Percentiles rank a stretch among this genome's conserved stretches.
Conservation (phyloP, 768 basidiomycete species). For the Tylopilus vinaceipallidus region DNA sequence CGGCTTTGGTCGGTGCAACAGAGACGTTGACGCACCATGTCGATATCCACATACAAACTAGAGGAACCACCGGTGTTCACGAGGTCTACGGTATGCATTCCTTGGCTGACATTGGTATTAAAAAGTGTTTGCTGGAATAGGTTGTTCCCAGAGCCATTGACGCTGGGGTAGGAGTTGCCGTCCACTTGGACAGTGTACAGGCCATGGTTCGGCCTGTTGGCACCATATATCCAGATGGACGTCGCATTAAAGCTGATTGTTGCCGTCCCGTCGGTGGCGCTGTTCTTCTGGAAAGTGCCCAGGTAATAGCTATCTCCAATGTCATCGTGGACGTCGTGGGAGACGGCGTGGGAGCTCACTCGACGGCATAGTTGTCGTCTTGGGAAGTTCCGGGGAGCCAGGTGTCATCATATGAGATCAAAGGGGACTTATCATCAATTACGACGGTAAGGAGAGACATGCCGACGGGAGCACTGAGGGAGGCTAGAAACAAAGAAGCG, state of each 20-base stretch:
- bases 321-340: too few species aligned
- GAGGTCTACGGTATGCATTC: slow-evolving; percentile 36
- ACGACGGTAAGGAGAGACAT: slow-evolving; percentile 26
- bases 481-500: neutral
- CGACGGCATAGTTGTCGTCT: slow-evolving; percentile 12
- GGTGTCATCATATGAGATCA: slow-evolving; percentile 25
- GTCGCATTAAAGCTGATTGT: slow-evolving; percentile 50
- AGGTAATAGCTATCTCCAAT: slow-evolving; percentile 33
- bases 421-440: slow-evolving; percentile 32
- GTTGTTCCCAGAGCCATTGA: slow-evolving; percentile 30
- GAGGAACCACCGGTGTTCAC: slow-evolving; percentile 28
- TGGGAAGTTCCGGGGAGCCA: slow-evolving; percentile 25
- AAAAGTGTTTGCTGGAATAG: slow-evolving; percentile 43
- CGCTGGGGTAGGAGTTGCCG: slow-evolving; percentile 22
- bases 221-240: slow-evolving; percentile 47
- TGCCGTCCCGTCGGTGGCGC: slow-evolving; percentile 31
- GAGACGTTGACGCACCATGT: slow-evolving; percentile 34
- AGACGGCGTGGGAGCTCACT: slow-evolving; percentile 9
- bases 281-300: slow-evolving; percentile 40
- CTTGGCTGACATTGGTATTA: slow-evolving; percentile 31
- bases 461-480: neutral
- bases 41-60: slow-evolving; percentile 44
- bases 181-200: slow-evolving; percentile 45
- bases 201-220: slow-evolving; percentile 48
- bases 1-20: neutral